These are phyloP conservation scores for Cryptosporidium ryanae DNA, from an alignment of 169 alveolate genomes.

Conservation along the genomic window DNA sequence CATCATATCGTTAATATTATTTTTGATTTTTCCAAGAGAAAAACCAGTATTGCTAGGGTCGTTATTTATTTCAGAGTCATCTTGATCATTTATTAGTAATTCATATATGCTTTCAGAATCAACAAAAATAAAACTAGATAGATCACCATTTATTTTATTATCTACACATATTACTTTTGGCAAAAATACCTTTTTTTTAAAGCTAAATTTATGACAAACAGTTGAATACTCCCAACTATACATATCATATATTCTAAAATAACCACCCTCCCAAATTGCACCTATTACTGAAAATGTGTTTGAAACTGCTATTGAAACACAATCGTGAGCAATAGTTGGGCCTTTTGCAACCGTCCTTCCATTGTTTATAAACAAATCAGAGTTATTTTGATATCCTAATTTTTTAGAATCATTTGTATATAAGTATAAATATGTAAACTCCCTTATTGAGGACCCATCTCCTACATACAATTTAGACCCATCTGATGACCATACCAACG, in stretches of 20 bases:
- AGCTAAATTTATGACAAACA: conserved; percentile 50
- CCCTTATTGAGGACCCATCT: conserved; percentile 68
- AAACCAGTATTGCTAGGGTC: neutral
- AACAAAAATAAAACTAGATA: conserved; percentile 50
- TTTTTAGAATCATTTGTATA: conserved; percentile 28
- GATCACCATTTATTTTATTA: neutral
- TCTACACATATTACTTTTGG: conserved; percentile 57
- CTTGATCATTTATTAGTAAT: conserved; percentile 12
- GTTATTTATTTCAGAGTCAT: conserved; percentile 2
- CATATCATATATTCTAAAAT: conserved; percentile 47
- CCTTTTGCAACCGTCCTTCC: conserved; percentile 60
- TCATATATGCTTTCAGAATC: conserved; percentile 54
- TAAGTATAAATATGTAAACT: conserved; percentile 23
- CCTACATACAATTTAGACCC: conserved; percentile 49
- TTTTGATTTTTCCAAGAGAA: no score
- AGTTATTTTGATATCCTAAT: conserved; percentile 7
- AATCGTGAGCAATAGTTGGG: conserved; percentile 66
- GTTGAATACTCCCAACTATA: conserved; percentile 30
- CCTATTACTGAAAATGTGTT: conserved; percentile 45
- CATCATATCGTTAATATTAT: neutral
- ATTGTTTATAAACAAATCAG: conserved; percentile 28
- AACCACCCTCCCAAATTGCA: conserved; percentile 69
- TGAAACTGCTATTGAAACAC: conserved; percentile 48
- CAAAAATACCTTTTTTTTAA: conserved; percentile 19
- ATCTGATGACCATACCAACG: conserved; percentile 48